Base-by-base conservation (phyloP, 2,329 filamentous ascomycete genomes). In the Aureobasidium vineae region DNA sequence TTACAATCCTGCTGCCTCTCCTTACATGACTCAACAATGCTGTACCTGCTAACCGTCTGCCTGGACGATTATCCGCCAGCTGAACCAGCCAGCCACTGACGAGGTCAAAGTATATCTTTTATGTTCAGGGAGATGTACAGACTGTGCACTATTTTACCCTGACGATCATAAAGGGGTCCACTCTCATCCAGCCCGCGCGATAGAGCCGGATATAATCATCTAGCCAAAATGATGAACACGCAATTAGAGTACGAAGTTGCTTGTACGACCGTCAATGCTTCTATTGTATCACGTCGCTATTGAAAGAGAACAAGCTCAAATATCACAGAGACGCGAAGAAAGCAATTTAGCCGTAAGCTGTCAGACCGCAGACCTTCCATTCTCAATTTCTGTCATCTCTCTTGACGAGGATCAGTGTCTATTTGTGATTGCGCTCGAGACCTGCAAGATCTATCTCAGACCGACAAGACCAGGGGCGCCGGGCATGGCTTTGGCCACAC, bases 401-500 rank as follows among this genome's bases (percentile, higher is more conserved):
- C 40, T 45, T 13, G 15, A 43, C 54, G 21, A 59, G 19, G 21
- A 45, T 28, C 5, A 33, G 28, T 23, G 28, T 43, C 38, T 59
- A 7, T 47, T 45, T 59, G 26, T 59, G 41, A 13, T n/a, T 59
- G 36, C 10, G 23, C 36, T 40, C 16, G 38, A 28, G 23, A 7
- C 23, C 5, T 28, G 38, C n/a, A n/a, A 10, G 45, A 8, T 59
- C 43, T 47, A 56, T 56, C 31, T 40, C 4, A 49, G 43, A 33
- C 63, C 49, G 11, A 65, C 63, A 15, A 65, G 45, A 47, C 50
- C 31, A 10, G 16, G 31, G 15, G n/a, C 31, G 11, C 50, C 63
- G 15, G 63, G 63, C 53, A 57, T 47, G 16, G 31, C 63, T 52
- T 66, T 70, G 11, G 74, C 75, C 11, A 73, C 75, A 54, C 71